These are phyloP conservation scores for Polygonum maritimum DNA, from an alignment of 148 eudicot genomes.

Conservation along the genomic window DNA sequence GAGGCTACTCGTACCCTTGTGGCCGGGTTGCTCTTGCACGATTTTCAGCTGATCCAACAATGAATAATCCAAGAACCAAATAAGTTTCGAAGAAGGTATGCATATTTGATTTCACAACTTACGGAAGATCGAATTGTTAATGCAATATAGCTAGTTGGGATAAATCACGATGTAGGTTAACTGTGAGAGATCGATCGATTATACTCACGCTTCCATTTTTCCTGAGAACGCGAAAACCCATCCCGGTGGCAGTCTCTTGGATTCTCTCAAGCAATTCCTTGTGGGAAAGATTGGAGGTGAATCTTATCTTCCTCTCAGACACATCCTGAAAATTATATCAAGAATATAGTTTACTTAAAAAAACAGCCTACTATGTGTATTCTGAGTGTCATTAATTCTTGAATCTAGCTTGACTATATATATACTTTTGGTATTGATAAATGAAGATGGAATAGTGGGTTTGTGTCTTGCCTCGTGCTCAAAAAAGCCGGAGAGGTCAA, in stretches of 20 bases:
- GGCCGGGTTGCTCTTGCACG: conserved; percentile 48
- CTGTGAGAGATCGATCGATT: not conserved
- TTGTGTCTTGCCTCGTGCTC: conserved; percentile 55
- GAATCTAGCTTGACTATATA: not conserved
- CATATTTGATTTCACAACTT: not conserved
- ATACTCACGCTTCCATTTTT: conserved; percentile 68
- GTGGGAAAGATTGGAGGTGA: conserved; percentile 68
- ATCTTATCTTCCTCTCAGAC: conserved; percentile 77
- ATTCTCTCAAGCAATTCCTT: conserved; percentile 72
- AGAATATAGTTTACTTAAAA: not conserved
- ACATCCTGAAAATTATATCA: conserved; percentile 34
- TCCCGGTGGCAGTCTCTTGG: conserved; percentile 52
- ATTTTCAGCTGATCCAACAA: conserved; percentile 46
- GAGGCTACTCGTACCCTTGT: conserved; percentile 45
- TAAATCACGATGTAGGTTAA: not conserved
- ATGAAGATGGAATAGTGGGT: not conserved
- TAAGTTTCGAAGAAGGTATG: not conserved
- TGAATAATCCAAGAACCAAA: conserved; percentile 1
- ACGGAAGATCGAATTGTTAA: too few species aligned
- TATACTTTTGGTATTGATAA: not conserved
- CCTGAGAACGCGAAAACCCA: conserved; percentile 78
- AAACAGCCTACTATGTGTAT: not conserved
- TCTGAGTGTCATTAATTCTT: not conserved
- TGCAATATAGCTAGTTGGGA: too few species aligned
- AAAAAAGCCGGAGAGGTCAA: conserved; percentile 90